A percentile compares a stretch with the other conserved stretches of the same genome.
Evolutionary conservation across 495 filamentous ascomycete species (phyloP).

Genomic region (Staphylotrichum tortipilum): DNA sequence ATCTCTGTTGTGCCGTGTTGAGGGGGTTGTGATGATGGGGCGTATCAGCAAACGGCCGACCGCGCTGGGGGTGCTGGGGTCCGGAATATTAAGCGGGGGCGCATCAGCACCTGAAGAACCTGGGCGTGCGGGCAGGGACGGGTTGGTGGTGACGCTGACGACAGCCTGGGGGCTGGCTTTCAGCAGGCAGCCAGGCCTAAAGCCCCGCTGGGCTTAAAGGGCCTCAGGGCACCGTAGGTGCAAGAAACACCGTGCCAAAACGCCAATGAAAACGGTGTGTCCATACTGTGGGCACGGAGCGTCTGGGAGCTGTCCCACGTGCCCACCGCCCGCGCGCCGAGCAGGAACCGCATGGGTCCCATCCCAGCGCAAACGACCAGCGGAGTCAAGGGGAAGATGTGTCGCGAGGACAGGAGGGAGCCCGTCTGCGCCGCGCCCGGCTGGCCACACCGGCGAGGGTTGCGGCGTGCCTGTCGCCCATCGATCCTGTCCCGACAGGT

Average conservation of each 20-base stretch:
- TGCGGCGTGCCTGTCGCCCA: no score
- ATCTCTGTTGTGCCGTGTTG: conserved; percentile 23
- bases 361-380: no score
- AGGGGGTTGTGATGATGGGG: conserved; percentile 14
- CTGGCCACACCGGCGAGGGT: no score
- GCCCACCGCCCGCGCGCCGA: no score
- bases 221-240: neutral
- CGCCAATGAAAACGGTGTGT: neutral
- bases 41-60: conserved; percentile 9
- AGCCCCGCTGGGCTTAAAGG: conserved; percentile 1
- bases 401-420: no score
- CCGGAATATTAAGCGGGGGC: conserved; percentile 26
- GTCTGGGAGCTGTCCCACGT: no score
- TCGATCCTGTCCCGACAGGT: no score
- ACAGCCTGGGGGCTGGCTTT: conserved; percentile 2
- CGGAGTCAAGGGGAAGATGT: no score
- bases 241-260: conserved; percentile 6
- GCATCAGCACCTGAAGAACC: conserved; percentile 14
- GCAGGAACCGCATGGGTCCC: no score
- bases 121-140: neutral
- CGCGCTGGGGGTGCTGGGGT: conserved; percentile 1
- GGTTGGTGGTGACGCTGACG: conserved; percentile 9
- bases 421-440: no score
- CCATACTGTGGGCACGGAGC: neutral
- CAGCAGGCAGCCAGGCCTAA: conserved; percentile 5